Evolutionary conservation across 208 protist genomes (phyloP).

Genomic region (Endotrypanum monterogeii): DNA sequence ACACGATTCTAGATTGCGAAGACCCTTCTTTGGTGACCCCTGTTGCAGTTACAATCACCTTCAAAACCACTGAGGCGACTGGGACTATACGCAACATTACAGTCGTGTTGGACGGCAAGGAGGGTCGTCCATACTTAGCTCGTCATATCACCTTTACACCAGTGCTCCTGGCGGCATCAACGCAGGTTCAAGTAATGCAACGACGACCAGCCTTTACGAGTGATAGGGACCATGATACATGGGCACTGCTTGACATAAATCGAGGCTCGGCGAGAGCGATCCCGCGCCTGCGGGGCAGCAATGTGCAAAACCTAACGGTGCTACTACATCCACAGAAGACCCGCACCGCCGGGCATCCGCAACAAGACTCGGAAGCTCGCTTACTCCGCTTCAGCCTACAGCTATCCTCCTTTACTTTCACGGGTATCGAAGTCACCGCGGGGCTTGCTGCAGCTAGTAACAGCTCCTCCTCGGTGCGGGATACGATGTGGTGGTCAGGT

Average conservation of each 20-base stretch:
- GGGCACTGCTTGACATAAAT: too few species aligned
- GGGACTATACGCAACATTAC: constrained; percentile 10
- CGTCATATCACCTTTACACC: constrained; percentile 35
- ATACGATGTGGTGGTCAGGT: constrained; percentile 9
- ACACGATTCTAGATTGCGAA: constrained; percentile 7
- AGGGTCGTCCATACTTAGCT: constrained; percentile 26
- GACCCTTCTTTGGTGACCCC: not conserved
- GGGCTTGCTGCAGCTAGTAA: not conserved
- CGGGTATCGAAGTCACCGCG: not conserved
- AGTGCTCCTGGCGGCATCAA: constrained; percentile 27
- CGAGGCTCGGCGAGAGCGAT: too few species aligned
- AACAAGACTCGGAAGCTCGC: constrained; percentile 35
- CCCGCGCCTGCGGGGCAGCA: too few species aligned
- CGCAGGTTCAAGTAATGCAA: constrained; percentile 31
- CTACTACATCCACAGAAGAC: constrained; percentile 17
- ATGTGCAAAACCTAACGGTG: not conserved
- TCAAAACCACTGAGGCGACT: not conserved
- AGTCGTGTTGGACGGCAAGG: constrained; percentile 28
- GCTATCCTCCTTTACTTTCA: constrained; percentile 11
- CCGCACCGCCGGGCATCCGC: constrained; percentile 19
- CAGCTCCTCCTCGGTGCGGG: not conserved
- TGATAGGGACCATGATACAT: not conserved
- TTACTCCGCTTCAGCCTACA: constrained; percentile 25
- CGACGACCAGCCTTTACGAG: not conserved
- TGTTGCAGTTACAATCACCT: constrained; percentile 30